Conservation (phyloP, 2,329 filamentous ascomycete species). For the Scedosporium minutisporum region DNA sequence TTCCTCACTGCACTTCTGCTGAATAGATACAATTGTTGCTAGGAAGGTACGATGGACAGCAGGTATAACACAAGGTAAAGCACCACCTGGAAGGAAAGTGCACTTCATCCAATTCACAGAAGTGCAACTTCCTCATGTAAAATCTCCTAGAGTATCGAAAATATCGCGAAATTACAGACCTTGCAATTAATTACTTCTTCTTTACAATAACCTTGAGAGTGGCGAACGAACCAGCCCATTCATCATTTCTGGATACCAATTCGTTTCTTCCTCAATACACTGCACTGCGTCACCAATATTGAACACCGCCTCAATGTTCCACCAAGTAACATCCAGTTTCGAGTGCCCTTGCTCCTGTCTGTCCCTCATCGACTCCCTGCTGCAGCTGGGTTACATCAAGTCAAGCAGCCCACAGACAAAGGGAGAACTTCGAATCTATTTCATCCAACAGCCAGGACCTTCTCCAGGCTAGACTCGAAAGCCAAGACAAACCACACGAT, state of each 20-base stretch:
- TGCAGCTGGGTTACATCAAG: neutral
- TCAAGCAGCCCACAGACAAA: neutral
- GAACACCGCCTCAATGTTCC: neutral
- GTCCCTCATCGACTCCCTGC: neutral
- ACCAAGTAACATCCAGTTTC: neutral
- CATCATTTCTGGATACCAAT: neutral
- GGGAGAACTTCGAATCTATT: neutral
- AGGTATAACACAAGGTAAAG: too few species aligned
- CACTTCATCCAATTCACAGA: too few species aligned
- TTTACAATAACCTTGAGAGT: too few species aligned
- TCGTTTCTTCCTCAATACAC: neutral
- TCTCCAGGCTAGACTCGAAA: neutral
- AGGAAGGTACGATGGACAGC: too few species aligned
- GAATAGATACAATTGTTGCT: too few species aligned
- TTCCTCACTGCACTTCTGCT: too few species aligned
- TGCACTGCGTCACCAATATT: neutral
- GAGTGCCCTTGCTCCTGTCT: neutral
- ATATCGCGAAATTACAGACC: too few species aligned
- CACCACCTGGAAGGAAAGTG: too few species aligned
- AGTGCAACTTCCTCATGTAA: too few species aligned
- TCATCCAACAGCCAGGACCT: neutral
- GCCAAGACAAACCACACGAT: neutral
- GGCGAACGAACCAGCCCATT: too few species aligned
- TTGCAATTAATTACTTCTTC: too few species aligned
- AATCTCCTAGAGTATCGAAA: too few species aligned